Base-by-base conservation (phyloP, 352 stramenopile genomes). In the Phytophthora idaei region DNA sequence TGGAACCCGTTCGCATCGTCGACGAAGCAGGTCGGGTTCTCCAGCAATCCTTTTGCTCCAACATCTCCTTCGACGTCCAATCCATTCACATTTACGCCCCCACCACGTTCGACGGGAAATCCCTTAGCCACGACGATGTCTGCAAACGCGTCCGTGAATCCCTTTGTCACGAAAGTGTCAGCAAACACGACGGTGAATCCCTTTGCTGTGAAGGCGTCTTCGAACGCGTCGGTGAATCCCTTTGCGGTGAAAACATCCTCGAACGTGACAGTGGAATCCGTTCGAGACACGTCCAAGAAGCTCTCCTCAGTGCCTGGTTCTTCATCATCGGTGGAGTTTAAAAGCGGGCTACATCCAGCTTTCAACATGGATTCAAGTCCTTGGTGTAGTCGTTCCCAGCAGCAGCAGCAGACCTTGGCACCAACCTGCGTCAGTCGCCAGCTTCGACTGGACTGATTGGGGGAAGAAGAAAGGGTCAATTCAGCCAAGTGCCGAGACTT, bases 241-340 rank as follows among this genome's bases (percentile, higher is more conserved):
- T 55, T 61, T 25, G 41, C 36, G n/a, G 36, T 42, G 36, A 42
- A n/a, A 42, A n/a, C 2, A n/a, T 2, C 36, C 12, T 42, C 36
- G 2, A 34, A 34, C 29, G 36, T n/a, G 36, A 9, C 4, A 42
- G 6, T n/a, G 2, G 36, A 12, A 37, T 46, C 47, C 34, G 10
- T 46, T 57, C 47, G 17, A 25, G n/a, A 36, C 4, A 39, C 9
- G 27, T 17, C 34, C 4, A 62, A 34, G 31, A 56, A 63, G 7
- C 3, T 9, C 28, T 52, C 56, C 27, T 46, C 54, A 52, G 37
- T 44, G 11, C 17, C 61, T 28, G 28, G 27, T 29, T 37, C 49
- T 10, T 51, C 45, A 25, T 54, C 53, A 47, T 58, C 54, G 12
- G 28, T 21, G 10, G 64, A 69, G 37, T 69, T 69, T 53, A 64